Evolutionary conservation across 2,329 filamentous ascomycete genomes (phyloP).

Genomic region (Pseudofabraea citricarpa): DNA sequence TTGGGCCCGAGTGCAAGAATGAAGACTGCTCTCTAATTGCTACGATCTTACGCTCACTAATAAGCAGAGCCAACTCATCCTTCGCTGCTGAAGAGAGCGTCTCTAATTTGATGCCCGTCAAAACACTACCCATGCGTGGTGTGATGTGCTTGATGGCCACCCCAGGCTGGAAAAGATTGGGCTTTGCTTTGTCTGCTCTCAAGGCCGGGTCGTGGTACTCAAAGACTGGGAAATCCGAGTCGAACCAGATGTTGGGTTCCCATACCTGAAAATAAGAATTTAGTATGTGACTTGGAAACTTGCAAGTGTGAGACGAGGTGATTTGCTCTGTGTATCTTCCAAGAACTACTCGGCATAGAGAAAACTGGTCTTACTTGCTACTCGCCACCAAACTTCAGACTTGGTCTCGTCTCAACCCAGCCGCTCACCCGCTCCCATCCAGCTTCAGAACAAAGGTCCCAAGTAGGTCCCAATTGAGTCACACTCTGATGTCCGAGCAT

Average conservation of each 20-base stretch:
- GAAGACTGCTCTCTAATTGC: constrained; percentile 48
- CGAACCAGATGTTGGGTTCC: constrained; percentile 39
- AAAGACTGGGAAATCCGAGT: constrained; percentile 35
- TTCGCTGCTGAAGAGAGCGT: constrained; percentile 31
- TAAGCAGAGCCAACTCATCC: constrained; percentile 37
- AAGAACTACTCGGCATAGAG: too few relatives aligned
- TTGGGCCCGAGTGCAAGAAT: constrained; percentile 49
- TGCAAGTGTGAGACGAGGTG: neutral
- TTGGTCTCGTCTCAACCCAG: neutral
- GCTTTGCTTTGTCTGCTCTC: constrained; percentile 59
- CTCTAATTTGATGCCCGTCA: constrained; percentile 34
- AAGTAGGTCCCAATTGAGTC: neutral
- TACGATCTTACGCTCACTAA: constrained; percentile 35
- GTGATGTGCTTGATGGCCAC: constrained; percentile 55
- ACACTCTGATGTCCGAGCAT: neutral
- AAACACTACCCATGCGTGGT: constrained; percentile 35
- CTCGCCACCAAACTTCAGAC: neutral
- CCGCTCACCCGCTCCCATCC: neutral
- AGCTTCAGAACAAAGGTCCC: neutral
- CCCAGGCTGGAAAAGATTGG: constrained; percentile 52
- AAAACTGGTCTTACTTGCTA: too few relatives aligned
- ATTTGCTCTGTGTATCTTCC: too few relatives aligned
- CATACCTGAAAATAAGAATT: constrained; percentile 20
- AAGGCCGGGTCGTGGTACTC: constrained; percentile 41
- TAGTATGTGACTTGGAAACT: neutral